phyloP scores from a whole-genome alignment of 257 asterid genomes.

The Fraxinus pennsylvanica region DNA sequence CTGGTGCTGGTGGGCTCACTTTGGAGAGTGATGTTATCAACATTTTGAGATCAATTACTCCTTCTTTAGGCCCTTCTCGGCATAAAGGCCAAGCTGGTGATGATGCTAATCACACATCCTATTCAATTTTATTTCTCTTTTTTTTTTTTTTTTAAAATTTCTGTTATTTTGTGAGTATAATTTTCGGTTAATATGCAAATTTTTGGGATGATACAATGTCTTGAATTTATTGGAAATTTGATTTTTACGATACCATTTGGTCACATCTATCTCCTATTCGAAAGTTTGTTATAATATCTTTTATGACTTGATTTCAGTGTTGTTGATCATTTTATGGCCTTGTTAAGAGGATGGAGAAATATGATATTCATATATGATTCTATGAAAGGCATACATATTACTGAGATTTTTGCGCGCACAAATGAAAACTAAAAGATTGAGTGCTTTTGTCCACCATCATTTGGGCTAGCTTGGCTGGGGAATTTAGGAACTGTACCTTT shows the following conservation, averaged over 20 bases:
- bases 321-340: not conserved
- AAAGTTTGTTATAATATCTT: not conserved
- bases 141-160: not conserved
- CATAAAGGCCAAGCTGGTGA: slow-evolving; percentile 99
- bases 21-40: slow-evolving; percentile 67
- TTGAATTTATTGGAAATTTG: not conserved
- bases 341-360: slow-evolving; percentile 7
- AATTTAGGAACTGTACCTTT: not conserved
- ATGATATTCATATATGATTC: slow-evolving; percentile 9
- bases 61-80: slow-evolving; percentile 65
- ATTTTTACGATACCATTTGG: not conserved
- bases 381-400: not conserved
- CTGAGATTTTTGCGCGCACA: not conserved
- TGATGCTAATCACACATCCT: not conserved
- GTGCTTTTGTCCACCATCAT: not conserved
- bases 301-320: not conserved
- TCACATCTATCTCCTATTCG: not conserved
- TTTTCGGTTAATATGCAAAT: slow-evolving; percentile 5
- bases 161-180: not conserved
- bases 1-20: slow-evolving; percentile 45
- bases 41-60: slow-evolving; percentile 78
- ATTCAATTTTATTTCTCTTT: not conserved
- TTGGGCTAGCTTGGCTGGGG: not conserved
- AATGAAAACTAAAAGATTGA: not conserved
- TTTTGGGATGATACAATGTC: not conserved